These are phyloP conservation scores for Capronia americana DNA, from an alignment of 2,329 filamentous ascomycete genomes.

Conservation along the genomic window DNA sequence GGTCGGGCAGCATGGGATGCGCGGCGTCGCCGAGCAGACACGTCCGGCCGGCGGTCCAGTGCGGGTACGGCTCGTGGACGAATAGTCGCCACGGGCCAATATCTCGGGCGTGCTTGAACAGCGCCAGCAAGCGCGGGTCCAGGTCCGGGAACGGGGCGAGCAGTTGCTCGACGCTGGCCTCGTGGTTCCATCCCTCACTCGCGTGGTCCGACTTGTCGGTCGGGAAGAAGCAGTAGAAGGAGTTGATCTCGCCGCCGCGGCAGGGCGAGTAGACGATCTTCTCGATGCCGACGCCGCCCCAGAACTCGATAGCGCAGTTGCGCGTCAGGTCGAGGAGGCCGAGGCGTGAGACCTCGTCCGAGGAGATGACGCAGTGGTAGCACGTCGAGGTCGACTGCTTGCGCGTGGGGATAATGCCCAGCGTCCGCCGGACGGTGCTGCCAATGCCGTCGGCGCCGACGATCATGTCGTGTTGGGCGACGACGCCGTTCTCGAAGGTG, in stretches of 20 bases:
- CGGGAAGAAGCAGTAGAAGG: conserved; percentile 51
- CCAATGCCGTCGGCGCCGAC: conserved; percentile 52
- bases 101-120: conserved; percentile 33
- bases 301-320: conserved; percentile 44
- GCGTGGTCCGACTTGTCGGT: conserved; percentile 33
- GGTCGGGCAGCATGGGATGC: conserved; percentile 46
- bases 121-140: conserved; percentile 22
- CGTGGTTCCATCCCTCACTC: conserved; percentile 37
- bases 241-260: conserved; percentile 46
- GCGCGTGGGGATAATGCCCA: conserved; percentile 45
- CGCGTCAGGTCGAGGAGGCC: conserved; percentile 46
- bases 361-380: conserved; percentile 49
- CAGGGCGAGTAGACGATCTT: conserved; percentile 52
- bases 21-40: conserved; percentile 45
- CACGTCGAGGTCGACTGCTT: conserved; percentile 49
- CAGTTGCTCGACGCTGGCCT: conserved; percentile 26
- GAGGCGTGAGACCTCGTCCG: conserved; percentile 42
- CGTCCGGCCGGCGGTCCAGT: conserved; percentile 42
- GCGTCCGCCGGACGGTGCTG: conserved; percentile 41
- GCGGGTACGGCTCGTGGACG: conserved; percentile 33
- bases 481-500: conserved; percentile 43
- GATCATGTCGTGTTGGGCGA: conserved; percentile 45
- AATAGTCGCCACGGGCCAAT: conserved; percentile 36
- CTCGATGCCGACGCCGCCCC: conserved; percentile 48
- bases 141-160: conserved; percentile 31